Conservation (phyloP, 148 eudicot species). For the Vaccinium corymbosum region DNA sequence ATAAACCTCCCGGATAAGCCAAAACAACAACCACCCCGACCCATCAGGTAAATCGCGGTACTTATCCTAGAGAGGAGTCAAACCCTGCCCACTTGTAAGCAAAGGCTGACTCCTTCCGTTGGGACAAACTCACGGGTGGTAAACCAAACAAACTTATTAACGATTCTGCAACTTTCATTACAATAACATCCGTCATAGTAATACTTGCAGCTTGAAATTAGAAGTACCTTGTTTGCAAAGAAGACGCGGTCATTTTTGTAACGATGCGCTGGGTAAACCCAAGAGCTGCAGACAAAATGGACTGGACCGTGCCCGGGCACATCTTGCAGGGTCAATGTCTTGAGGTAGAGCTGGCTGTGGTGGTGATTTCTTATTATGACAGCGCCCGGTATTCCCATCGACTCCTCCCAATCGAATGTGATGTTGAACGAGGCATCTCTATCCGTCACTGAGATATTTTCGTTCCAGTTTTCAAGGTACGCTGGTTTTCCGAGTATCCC, state of each 20-base stretch:
- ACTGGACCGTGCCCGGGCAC: constrained; percentile 60
- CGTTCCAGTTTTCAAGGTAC: constrained; percentile 53
- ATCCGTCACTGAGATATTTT: constrained; percentile 34
- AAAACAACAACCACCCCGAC: too few species aligned
- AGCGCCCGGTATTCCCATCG: constrained; percentile 71
- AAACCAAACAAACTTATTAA: not conserved
- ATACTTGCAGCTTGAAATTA: not conserved
- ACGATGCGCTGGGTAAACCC: constrained; percentile 75
- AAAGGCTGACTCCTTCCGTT: too few species aligned
- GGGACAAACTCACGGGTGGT: too few species aligned
- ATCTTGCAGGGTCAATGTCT: constrained; percentile 49
- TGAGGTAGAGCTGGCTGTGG: constrained; percentile 70
- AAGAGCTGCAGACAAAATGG: constrained; percentile 75
- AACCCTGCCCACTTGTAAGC: too few species aligned
- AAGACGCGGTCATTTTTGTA: constrained; percentile 71
- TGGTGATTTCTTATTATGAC: constrained; percentile 59
- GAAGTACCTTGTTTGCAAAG: constrained; percentile 76
- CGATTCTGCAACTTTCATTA: not conserved
- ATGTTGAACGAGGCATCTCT: constrained; percentile 50
- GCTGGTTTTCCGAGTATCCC: constrained; percentile 62
- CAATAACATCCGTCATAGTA: not conserved
- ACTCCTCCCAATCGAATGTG: constrained; percentile 70
- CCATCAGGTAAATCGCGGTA: too few species aligned
- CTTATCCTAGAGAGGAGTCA: too few species aligned
- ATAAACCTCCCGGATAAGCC: too few species aligned